These are phyloP conservation scores for Platanus orientalis DNA, from an alignment of 164 flowering plant species.

Conservation along the genomic window DNA sequence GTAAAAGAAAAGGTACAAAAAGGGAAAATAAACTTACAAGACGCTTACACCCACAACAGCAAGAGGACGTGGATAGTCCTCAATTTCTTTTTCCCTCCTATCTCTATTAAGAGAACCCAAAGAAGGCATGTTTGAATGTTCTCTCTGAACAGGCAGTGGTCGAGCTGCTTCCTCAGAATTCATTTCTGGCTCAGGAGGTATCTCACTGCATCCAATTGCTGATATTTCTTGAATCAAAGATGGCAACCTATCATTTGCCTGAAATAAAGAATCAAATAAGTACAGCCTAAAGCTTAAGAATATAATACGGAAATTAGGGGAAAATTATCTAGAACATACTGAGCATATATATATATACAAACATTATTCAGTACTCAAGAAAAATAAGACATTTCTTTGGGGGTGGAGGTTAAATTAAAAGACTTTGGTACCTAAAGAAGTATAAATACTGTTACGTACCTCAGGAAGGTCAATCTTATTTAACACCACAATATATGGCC, in stretches of 20 bases:
- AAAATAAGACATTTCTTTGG: not conserved
- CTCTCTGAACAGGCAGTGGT: conserved; percentile 18
- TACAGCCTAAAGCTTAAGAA: not conserved
- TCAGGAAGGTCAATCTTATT: conserved; percentile 91
- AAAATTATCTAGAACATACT: too few species aligned
- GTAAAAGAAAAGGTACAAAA: not conserved
- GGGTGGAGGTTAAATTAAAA: not conserved
- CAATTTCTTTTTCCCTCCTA: conserved; percentile 53
- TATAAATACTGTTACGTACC: conserved; percentile 34
- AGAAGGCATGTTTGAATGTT: conserved; percentile 18
- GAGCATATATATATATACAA: too few species aligned
- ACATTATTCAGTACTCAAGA: too few species aligned
- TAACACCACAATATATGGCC: conserved; percentile 85
- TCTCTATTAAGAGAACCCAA: conserved; percentile 14
- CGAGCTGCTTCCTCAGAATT: conserved; percentile 20
- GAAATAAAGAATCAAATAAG: conserved; percentile 7
- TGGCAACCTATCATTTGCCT: conserved; percentile 70
- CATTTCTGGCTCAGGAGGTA: conserved; percentile 23
- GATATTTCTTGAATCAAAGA: conserved; percentile 60
- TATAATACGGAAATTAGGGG: not conserved
- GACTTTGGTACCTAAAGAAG: not conserved
- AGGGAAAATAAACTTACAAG: conserved; percentile 49
- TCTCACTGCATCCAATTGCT: conserved; percentile 47
- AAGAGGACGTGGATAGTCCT: conserved; percentile 80
- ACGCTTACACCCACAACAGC: conserved; percentile 92